Evolutionary conservation across 2,329 filamentous ascomycete species (phyloP).

Genomic region (Fusarium equiseti): DNA sequence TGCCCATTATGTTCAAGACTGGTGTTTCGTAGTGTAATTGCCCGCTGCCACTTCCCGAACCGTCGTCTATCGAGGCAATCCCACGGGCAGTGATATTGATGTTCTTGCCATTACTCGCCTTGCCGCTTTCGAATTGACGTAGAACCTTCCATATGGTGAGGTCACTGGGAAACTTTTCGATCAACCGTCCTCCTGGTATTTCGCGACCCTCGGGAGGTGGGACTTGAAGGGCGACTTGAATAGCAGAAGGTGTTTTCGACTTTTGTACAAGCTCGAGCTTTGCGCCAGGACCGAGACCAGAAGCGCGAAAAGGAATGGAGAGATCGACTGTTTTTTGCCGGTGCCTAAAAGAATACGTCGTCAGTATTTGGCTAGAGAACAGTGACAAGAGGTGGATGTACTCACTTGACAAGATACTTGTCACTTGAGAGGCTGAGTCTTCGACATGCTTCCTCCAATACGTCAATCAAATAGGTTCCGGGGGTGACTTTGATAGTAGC

Average conservation of each 20-base stretch:
- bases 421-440: constrained; percentile 81
- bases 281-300: constrained; percentile 85
- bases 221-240: constrained; percentile 90
- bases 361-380: neutral
- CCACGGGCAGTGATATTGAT: constrained; percentile 89
- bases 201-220: constrained; percentile 76
- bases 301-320: constrained; percentile 84
- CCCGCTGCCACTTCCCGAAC: constrained; percentile 70
- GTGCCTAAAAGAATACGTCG: constrained; percentile 63
- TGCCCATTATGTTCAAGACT: constrained; percentile 83
- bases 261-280: constrained; percentile 92
- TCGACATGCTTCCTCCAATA: constrained; percentile 87
- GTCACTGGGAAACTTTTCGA: constrained; percentile 88
- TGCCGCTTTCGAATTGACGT: constrained; percentile 87
- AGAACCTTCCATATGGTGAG: constrained; percentile 90
- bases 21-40: constrained; percentile 91
- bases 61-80: constrained; percentile 71
- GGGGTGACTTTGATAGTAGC: constrained; percentile 86
- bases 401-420: constrained; percentile 84
- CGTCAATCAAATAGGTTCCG: constrained; percentile 82
- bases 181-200: constrained; percentile 74
- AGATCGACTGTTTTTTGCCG: constrained; percentile 90
- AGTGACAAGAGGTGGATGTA: neutral
- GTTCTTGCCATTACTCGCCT: constrained; percentile 68
- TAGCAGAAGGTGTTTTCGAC: constrained; percentile 85